These are phyloP conservation scores for Wickerhamiella dianesei DNA, from an alignment of 805 yeast species.

Conservation along the genomic window DNA sequence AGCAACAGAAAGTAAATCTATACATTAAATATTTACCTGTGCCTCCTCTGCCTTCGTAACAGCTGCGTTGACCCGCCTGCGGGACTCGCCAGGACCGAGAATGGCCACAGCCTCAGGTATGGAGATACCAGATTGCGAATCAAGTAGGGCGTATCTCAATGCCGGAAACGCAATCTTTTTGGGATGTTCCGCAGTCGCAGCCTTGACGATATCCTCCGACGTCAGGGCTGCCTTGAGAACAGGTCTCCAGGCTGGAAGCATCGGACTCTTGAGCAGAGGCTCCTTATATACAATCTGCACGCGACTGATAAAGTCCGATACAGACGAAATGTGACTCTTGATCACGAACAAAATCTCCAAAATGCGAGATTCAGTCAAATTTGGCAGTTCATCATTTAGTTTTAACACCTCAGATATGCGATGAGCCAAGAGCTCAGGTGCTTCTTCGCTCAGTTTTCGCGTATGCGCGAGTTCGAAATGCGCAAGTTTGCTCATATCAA, in stretches of 20 bases:
- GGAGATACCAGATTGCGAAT: constrained; percentile 55
- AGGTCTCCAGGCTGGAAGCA: not conserved
- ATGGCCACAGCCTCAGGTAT: constrained; percentile 44
- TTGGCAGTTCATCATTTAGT: constrained; percentile 15
- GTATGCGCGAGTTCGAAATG: constrained; percentile 69
- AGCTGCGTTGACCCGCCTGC: constrained; percentile 2
- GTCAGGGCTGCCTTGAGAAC: constrained; percentile 2
- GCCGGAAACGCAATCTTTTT: constrained; percentile 35
- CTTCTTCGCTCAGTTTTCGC: constrained; percentile 21
- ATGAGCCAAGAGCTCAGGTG: constrained; percentile 19
- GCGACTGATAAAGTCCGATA: constrained; percentile 37
- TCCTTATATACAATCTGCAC: constrained; percentile 22
- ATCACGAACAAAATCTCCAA: constrained; percentile 30
- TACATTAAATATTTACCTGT: no score
- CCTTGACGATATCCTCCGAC: constrained; percentile 2
- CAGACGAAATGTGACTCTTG: constrained; percentile 37
- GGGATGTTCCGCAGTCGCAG: constrained; percentile 3
- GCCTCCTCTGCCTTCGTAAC: not conserved
- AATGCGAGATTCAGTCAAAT: constrained; percentile 23
- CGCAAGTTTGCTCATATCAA: constrained; percentile 59
- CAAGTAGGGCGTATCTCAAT: constrained; percentile 56
- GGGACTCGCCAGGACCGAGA: constrained; percentile 30
- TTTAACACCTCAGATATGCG: not conserved
- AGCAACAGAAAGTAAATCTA: no score
- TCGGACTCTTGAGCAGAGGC: constrained; percentile 8